Conservation (phyloP, 23 red algal genomes). For the Agarophyton chilense region DNA sequence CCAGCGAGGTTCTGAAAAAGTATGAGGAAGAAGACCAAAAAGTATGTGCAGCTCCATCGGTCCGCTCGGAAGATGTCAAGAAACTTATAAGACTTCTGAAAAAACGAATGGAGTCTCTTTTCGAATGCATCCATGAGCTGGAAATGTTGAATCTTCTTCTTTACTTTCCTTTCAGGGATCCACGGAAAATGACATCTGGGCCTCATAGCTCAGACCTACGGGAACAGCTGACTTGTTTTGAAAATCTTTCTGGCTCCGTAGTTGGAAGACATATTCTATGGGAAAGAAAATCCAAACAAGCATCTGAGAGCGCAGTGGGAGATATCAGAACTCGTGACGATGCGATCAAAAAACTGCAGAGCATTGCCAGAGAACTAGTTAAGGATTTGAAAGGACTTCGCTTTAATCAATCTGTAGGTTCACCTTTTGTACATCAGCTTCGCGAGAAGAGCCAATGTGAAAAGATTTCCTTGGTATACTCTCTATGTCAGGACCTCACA, state of each 20-base stretch:
- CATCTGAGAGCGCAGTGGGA: not conserved
- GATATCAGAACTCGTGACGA: constrained; percentile 23
- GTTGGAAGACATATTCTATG: not conserved
- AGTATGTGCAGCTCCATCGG: not conserved
- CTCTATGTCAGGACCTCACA: not conserved
- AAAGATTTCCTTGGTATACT: constrained; percentile 7
- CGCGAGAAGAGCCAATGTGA: constrained; percentile 3
- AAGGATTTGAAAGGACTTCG: constrained; percentile 20
- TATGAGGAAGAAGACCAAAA: not conserved
- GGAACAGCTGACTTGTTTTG: not conserved
- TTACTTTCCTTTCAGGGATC: constrained; percentile 19
- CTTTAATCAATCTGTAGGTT: not conserved
- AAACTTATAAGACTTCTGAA: constrained; percentile 7
- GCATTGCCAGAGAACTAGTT: not conserved
- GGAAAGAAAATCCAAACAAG: constrained; percentile 17
- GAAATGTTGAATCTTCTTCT: constrained; percentile 29
- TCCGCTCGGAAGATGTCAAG: not conserved
- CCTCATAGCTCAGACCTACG: not conserved
- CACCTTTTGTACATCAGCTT: not conserved
- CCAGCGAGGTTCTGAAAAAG: constrained; percentile 5
- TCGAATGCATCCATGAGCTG: constrained; percentile 21
- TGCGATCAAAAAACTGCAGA: constrained; percentile 14
- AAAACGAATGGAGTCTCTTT: constrained; percentile 14
- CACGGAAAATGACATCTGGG: not conserved
- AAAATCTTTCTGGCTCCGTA: not conserved